Percentiles rank a stretch among this genome's conserved stretches.
These are phyloP conservation scores for Carpinus fangiana DNA, from an alignment of 306 rosid genomes.

Conservation along the genomic window DNA sequence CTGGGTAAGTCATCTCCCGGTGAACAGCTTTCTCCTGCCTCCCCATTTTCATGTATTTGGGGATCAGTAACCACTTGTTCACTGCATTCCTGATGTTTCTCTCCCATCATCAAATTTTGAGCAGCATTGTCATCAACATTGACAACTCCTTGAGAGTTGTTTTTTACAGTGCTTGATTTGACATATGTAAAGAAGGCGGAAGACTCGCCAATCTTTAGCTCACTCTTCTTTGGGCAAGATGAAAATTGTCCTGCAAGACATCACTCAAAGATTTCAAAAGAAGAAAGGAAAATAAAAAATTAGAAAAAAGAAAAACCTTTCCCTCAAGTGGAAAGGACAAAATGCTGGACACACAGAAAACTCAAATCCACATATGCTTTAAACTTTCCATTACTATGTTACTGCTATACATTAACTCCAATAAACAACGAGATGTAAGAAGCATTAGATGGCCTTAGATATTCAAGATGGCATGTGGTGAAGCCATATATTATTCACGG, in stretches of 20 bases:
- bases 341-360: too few species aligned
- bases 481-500: too few species aligned
- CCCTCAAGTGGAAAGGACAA: too few species aligned
- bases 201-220: conserved; percentile 88
- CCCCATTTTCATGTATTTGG: conserved; percentile 56
- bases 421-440: too few species aligned
- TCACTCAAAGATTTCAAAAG: conserved; percentile 6
- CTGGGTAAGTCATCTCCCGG: conserved; percentile 74
- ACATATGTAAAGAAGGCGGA: conserved; percentile 94
- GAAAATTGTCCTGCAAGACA: conserved; percentile 51
- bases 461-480: too few species aligned
- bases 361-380: background rate
- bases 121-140: conserved; percentile 37
- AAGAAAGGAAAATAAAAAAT: conserved; percentile 12
- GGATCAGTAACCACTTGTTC: conserved; percentile 44
- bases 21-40: conserved; percentile 56
- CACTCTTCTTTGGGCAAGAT: conserved; percentile 76
- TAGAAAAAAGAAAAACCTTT: background rate
- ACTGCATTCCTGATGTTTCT: conserved; percentile 37
- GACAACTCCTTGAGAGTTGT: conserved; percentile 47
- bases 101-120: conserved; percentile 42
- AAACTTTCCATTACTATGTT: background rate
- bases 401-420: too few species aligned
- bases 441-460: too few species aligned
- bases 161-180: conserved; percentile 50